These are phyloP conservation scores for Zoysia pacifica DNA, from an alignment of 176 grass and related monocot species.

Conservation along the genomic window DNA sequence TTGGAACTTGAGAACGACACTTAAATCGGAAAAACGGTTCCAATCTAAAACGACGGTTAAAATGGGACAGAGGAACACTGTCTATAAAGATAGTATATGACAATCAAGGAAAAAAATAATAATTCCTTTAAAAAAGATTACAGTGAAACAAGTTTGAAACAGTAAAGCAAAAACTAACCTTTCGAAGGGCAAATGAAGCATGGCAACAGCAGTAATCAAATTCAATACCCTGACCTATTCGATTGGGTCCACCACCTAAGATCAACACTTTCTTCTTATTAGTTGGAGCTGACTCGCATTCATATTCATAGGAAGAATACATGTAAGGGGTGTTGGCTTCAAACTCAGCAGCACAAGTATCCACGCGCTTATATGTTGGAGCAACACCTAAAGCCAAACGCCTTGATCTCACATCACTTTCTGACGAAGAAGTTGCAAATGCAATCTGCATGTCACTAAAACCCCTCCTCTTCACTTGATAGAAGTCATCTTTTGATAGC, in stretches of 20 bases:
- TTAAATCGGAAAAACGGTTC: too few relatives aligned
- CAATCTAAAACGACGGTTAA: too few relatives aligned
- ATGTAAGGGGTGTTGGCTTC: slow-evolving; percentile 98
- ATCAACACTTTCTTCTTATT: slow-evolving; percentile 93
- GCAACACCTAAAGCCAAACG: slow-evolving; percentile 66
- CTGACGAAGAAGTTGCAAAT: slow-evolving; percentile 75
- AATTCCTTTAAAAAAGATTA: background rate
- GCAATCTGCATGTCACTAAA: slow-evolving; percentile 95
- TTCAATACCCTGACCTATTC: slow-evolving; percentile 96
- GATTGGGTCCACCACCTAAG: slow-evolving; percentile 96
- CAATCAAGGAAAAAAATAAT: background rate
- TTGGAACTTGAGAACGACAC: too few relatives aligned
- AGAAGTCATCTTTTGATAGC: slow-evolving; percentile 78
- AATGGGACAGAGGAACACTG: background rate
- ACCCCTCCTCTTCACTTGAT: slow-evolving; percentile 90
- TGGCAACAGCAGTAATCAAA: slow-evolving; percentile 99
- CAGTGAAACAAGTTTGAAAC: background rate
- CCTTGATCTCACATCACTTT: slow-evolving; percentile 74
- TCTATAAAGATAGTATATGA: background rate
- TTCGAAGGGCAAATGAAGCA: slow-evolving; percentile 89
- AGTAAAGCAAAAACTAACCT: slow-evolving; percentile 52
- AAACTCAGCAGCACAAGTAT: slow-evolving; percentile 99
- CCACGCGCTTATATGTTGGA: slow-evolving; percentile 94
- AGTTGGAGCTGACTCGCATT: slow-evolving; percentile 89
- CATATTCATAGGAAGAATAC: slow-evolving; percentile 96